Conservation (phyloP, 1,284 basidiomycete genomes). For the Cutaneotrichosporon cavernicola region DNA sequence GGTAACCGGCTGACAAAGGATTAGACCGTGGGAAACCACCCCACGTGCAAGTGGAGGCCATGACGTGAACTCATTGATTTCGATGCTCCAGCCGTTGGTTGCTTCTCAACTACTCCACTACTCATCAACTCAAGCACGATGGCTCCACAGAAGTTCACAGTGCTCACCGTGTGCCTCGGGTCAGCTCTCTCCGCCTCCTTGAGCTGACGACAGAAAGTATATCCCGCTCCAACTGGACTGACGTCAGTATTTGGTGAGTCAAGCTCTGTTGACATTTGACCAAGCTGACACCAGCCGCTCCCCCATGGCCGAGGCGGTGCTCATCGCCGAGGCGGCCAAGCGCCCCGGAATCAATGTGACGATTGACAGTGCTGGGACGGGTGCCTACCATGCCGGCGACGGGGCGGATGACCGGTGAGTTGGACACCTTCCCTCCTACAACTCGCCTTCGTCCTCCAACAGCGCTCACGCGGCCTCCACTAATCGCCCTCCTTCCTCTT, state of each 20-base stretch:
- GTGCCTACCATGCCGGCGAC: constrained; percentile 54
- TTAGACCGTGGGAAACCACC: constrained; percentile 5
- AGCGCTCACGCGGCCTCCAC: too few relatives aligned
- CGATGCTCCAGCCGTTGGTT: not conserved
- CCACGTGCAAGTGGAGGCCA: not conserved
- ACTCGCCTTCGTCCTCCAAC: not conserved
- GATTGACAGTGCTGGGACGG: constrained; percentile 54
- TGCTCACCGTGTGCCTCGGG: constrained; percentile 53
- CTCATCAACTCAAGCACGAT: not conserved
- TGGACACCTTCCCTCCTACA: not conserved
- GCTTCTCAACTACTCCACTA: constrained; percentile 1
- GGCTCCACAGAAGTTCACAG: constrained; percentile 17
- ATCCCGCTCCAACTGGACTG: constrained; percentile 11
- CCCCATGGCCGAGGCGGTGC: constrained; percentile 54
- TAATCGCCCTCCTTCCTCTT: not conserved
- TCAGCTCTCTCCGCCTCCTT: constrained; percentile 25
- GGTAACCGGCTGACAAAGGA: not conserved
- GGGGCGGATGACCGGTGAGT: constrained; percentile 48
- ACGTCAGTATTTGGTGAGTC: constrained; percentile 39
- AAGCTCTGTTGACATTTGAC: not conserved
- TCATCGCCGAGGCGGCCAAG: constrained; percentile 41
- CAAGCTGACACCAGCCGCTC: constrained; percentile 39
- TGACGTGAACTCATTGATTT: not conserved
- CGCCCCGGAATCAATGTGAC: constrained; percentile 34
- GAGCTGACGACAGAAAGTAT: constrained; percentile 39